Base-by-base conservation (phyloP, 306 rosid species). In the Psophocarpus tetragonolobus region DNA sequence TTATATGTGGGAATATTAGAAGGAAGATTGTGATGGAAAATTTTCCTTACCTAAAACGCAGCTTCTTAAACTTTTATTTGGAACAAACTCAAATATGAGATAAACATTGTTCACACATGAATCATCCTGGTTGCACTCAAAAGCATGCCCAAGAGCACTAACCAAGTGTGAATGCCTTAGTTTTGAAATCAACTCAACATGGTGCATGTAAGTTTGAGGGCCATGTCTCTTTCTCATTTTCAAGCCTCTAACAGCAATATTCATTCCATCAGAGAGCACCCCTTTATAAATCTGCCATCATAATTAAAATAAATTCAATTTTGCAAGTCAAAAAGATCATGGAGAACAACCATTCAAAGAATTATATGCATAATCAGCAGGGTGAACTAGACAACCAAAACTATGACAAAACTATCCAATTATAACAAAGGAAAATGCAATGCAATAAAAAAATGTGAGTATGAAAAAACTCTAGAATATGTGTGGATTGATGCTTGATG, bases 131-230 rank as follows among this genome's bases (percentile, higher is more conserved):
- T 68, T 81, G 88, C 84, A 83, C 83, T 95, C 97, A 68, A 87
- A 86, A 81, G 96, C 93, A 86, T 95, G 99, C n/a, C 99, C 99
- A 77, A 95, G 97, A 36, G 92, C 84, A 65, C 96, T 88, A 79
- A 87, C 91, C 86, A 95, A 85, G 80, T 95, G 94, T 15, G 79
- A 78, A 71, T 95, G 97, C 78, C 97, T 87, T 30, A 95, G 90
- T 78, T 89, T 95, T 3, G 97, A 92, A 71, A 95, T 86, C 87
- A 87, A 68, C 84, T 95, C 99, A 82, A 92, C 83, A 41, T 82
- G 90, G 71, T 87, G 97, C 57, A 83, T 89, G 67, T 89, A 92
- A 42, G 78, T 77, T 62, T 91, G 97, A 15, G 90, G 83, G 72
- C 83, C 80, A 27, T 86, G 89, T 72, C 81, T 91, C 88, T 86